These are phyloP conservation scores for Metschnikowia lunata DNA, from an alignment of 805 yeast species.

Conservation along the genomic window DNA sequence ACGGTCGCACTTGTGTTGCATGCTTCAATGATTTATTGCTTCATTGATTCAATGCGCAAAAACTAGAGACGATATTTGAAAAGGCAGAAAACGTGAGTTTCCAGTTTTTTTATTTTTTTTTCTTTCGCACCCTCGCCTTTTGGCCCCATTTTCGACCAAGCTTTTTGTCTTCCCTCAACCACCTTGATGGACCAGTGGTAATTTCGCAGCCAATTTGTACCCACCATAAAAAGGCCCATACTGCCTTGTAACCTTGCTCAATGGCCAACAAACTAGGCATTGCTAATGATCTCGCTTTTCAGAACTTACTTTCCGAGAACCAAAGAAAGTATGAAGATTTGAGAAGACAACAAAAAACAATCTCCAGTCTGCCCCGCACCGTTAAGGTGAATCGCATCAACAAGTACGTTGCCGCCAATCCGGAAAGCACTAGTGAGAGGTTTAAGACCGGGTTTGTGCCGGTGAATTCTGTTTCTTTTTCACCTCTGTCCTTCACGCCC, in stretches of 20 bases:
- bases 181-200: no score
- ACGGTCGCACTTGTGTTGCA: no score
- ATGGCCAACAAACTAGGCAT: conserved; percentile 10
- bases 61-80: no score
- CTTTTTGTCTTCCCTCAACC: no score
- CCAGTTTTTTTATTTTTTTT: no score
- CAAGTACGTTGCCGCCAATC: conserved; percentile 1
- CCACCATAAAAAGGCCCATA: no score
- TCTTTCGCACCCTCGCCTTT: no score
- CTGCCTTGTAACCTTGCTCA: background rate
- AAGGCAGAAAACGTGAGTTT: no score
- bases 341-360: conserved; percentile 6
- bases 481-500: conserved; percentile 1
- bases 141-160: no score
- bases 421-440: conserved; percentile 1
- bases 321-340: conserved; percentile 8
- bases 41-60: no score
- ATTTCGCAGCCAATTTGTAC: no score
- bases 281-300: conserved; percentile 12
- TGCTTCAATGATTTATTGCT: no score
- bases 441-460: conserved; percentile 12
- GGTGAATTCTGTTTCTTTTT: background rate
- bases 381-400: conserved; percentile 5
- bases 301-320: conserved; percentile 5
- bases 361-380: conserved; percentile 7